Evolutionary conservation across 139 green algal species (phyloP).

Genomic region (Closterium sp.): DNA sequence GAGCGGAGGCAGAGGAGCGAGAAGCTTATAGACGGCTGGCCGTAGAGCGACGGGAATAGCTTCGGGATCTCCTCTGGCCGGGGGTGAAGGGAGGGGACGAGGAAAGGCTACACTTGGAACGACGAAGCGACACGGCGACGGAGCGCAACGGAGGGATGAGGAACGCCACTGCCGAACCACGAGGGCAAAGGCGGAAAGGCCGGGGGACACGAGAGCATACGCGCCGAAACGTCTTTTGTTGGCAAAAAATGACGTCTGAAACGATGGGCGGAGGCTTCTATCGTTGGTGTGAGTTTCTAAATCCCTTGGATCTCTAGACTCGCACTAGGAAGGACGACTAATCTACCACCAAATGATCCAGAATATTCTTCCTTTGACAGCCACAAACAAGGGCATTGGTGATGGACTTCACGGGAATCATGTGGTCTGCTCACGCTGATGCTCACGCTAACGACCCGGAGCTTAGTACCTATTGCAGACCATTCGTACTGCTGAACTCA

Average conservation of each 20-base stretch:
- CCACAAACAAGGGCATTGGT: too few species aligned
- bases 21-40: too few species aligned
- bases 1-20: not conserved
- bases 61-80: too few species aligned
- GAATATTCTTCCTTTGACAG: too few species aligned
- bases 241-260: too few species aligned
- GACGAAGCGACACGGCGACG: not conserved
- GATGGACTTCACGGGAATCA: too few species aligned
- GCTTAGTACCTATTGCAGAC: slow-evolving; percentile 6
- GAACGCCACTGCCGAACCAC: not conserved
- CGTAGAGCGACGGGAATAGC: too few species aligned
- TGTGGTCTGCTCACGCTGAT: too few species aligned
- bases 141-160: not conserved
- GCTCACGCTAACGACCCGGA: too few species aligned
- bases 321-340: not conserved
- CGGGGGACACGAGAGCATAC: slow-evolving; percentile 21
- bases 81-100: not conserved
- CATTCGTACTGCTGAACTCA: not conserved
- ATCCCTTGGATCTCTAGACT: not conserved
- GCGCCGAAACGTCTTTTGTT: too few species aligned
- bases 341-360: not conserved
- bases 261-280: not conserved
- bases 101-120: not conserved
- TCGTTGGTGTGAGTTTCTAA: not conserved
- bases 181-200: not conserved